Evolutionary conservation across 805 yeast genomes (phyloP), one percentile per base, ranked within the genome.

Genomic region (Ogataea sp.): DNA sequence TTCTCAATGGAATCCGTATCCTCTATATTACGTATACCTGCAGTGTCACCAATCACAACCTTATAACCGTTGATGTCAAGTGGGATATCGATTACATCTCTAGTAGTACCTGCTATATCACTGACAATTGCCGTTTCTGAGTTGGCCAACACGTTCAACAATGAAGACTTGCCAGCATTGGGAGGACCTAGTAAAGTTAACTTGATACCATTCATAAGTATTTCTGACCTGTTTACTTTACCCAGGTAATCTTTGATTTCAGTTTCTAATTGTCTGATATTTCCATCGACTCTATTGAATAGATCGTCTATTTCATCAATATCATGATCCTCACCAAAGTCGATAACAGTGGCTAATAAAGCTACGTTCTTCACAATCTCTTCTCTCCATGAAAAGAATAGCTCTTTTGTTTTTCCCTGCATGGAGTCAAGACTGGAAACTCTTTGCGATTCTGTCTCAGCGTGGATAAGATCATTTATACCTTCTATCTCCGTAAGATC

Each of bases 401-500:
- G 46, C 3, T 51, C 44, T 41, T 71, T 75, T 33, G 80, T 78
- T 25, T 70, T 62, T 1, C 97, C 97, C 7, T 77, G 73, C 46
- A 90, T 78, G 21, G 90, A 78, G 2, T 71, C 65, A 14, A 88
- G 60, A 0, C 95, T 89, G 4, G 90, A 78, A 1, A 73, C 57
- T 41, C 97, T 71, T 53, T 93, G 96, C 6, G 77, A 61, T 56
- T 90, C 97, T 0, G 98, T 93, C 52, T 93, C 97, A 0, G 97
- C 95, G 49, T 89, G 89, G 31, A 93, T 86, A 54, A 89, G 62
- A 35, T 84, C 95, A 39, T 88, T 70, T 8, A 93, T 78, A 0
- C 97, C 96, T 59, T 93, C 98, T 8, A 86, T 75, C 53, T 89
- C 87, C 0, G 97, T 86, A 43, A 93, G 65, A 56, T 93, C 97